Evolutionary conservation across 2,329 filamentous ascomycete species (phyloP).

Genomic region (Claviceps sp.): DNA sequence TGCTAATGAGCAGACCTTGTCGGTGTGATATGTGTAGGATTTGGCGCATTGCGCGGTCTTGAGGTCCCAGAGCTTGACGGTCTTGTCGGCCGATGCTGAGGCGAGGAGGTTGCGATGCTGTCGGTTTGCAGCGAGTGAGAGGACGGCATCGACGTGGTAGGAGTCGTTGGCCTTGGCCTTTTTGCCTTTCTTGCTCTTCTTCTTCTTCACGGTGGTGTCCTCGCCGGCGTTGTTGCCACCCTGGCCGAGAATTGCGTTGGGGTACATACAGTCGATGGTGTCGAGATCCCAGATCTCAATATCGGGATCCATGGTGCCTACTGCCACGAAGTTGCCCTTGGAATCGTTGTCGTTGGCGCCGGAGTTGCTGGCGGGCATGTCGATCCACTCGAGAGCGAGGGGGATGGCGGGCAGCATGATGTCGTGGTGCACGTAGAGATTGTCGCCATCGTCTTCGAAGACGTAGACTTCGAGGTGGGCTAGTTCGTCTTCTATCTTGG

Average conservation of each 20-base stretch:
- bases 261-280: constrained; percentile 94
- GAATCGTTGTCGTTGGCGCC: constrained; percentile 45
- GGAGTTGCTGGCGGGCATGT: constrained; percentile 71
- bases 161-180: constrained; percentile 77
- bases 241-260: constrained; percentile 86
- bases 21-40: constrained; percentile 89
- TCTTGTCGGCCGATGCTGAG: constrained; percentile 91
- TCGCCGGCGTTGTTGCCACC: constrained; percentile 41
- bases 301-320: constrained; percentile 95
- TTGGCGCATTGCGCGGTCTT: constrained; percentile 87
- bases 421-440: constrained; percentile 98
- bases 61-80: constrained; percentile 94
- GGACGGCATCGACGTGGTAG: constrained; percentile 87
- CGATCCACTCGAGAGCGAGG: constrained; percentile 88
- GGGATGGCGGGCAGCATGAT: constrained; percentile 98
- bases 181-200: constrained; percentile 67
- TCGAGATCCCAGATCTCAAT: constrained; percentile 98
- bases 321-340: constrained; percentile 80
- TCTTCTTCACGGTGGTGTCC: constrained; percentile 67
- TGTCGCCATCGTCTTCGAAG: constrained; percentile 89
- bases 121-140: constrained; percentile 82
- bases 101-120: constrained; percentile 89
- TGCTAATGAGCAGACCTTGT: constrained; percentile 92
- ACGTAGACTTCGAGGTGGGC: constrained; percentile 95
- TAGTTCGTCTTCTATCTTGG: constrained; percentile 92